Evolutionary conservation across 306 rosid species (phyloP).

Genomic region (Vachellia pachyceras): DNA sequence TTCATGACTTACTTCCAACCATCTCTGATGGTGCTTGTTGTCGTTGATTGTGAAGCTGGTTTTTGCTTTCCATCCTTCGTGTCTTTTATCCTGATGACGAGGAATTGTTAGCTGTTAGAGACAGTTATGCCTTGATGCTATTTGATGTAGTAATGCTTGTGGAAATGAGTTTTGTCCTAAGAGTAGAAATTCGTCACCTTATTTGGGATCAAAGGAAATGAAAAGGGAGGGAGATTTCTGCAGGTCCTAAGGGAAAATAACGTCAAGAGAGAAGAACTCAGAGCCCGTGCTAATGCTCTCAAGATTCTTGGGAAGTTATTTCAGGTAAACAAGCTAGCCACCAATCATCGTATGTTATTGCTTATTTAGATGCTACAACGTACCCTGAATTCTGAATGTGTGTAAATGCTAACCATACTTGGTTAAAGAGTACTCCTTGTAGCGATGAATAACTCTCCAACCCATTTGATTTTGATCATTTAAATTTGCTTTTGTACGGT

Average conservation of each 20-base stretch:
- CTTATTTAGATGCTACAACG: background rate
- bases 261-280: conserved; percentile 79
- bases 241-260: conserved; percentile 84
- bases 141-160: conserved; percentile 20
- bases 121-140: background rate
- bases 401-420: too few relatives aligned
- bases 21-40: background rate
- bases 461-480: too few relatives aligned
- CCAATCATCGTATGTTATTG: background rate
- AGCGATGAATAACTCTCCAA: too few relatives aligned
- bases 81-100: background rate
- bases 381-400: background rate
- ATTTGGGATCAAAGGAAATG: conserved; percentile 7
- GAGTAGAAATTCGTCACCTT: background rate
- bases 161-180: conserved; percentile 12
- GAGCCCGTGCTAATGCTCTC: conserved; percentile 79
- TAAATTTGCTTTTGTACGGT: too few relatives aligned
- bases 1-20: conserved; percentile 25
- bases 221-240: conserved; percentile 25
- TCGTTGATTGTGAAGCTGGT: conserved; percentile 19
- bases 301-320: conserved; percentile 86
- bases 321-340: conserved; percentile 60
- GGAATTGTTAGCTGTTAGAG: background rate
- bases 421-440: too few relatives aligned
- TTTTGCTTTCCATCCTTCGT: background rate